Base-by-base conservation (phyloP, 2,329 filamentous ascomycete genomes). In the Colletotrichum cordylinicola region DNA sequence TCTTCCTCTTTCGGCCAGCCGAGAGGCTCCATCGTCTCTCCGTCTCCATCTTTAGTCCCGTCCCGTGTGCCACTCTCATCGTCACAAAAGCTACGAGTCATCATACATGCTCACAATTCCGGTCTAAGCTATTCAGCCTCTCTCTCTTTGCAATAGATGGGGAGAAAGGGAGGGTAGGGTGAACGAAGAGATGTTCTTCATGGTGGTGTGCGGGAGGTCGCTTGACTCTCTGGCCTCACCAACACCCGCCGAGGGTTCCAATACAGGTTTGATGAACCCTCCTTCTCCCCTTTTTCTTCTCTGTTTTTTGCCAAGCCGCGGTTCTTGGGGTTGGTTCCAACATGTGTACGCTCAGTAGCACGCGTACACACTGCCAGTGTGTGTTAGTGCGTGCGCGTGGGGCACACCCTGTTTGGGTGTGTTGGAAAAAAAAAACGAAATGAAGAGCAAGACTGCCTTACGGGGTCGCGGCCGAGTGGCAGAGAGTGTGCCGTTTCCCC, bases 401-500 rank as follows among this genome's bases (percentile, higher is more conserved):
- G 69, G 37, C 73, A 72, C 73, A 62, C 61, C 55, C 29, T 27
- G 21, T 18, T 37, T 33, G 39, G 13, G 27, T 27, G 24, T 48
- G 37, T 33, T 58, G 15, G 16, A n/a, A 60, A 55, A n/a, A 60
- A 55, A 55, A 64, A 60, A 35, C 58, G 55, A 15, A 68, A 56
- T 64, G 33, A 62, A 24, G 65, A 39, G 66, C 65, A 76, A 70
- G 69, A 74, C 67, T 65, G 73, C 70, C 69, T 66, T 72, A 62
- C 43, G 64, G 68, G 52, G 67, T 66, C 48, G 60, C 72, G 67
- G 61, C 52, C 60, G 24, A 69, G 35, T 35, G 33, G 37, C 62
- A 37, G 15, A 33, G 31, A 67, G 24, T 29, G 43, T 70, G 43
- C 67, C 67, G 67, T 56, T 70, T 70, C 43, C 67, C 60, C 72